Conservation (phyloP, 2,329 filamentous ascomycete species). For the Orbilia ellipsospora region DNA sequence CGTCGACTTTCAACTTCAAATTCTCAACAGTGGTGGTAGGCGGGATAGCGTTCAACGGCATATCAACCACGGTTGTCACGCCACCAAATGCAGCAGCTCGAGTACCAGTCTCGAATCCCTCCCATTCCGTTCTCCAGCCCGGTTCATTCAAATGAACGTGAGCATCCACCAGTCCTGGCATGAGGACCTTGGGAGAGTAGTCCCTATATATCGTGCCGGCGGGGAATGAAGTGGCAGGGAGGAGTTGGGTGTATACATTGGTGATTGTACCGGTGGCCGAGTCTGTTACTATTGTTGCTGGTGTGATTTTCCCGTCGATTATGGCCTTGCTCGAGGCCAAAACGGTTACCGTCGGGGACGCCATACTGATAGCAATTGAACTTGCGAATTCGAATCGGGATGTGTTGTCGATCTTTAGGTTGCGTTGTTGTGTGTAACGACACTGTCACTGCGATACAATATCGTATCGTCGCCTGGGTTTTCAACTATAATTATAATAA, state of each 20-base stretch:
- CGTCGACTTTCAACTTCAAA: conserved; percentile 84
- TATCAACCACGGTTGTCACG: conserved; percentile 96
- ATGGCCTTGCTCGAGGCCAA: conserved; percentile 86
- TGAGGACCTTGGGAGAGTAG: conserved; percentile 83
- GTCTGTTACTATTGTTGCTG: conserved; percentile 85
- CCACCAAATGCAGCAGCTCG: conserved; percentile 93
- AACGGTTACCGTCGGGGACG: conserved; percentile 69
- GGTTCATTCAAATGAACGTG: conserved; percentile 98
- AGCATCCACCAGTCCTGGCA: conserved; percentile 93
- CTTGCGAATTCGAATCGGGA: background rate
- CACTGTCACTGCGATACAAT: too few species aligned
- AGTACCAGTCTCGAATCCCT: conserved; percentile 95
- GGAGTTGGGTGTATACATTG: conserved; percentile 76
- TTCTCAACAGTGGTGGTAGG: conserved; percentile 89
- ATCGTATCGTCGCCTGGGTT: too few species aligned
- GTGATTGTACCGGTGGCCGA: conserved; percentile 84
- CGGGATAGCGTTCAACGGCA: conserved; percentile 96
- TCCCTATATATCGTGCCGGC: conserved; percentile 78
- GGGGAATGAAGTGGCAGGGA: conserved; percentile 81
- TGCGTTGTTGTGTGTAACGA: conserved; percentile 44
- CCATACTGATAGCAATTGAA: conserved; percentile 60
- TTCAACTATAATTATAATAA: background rate
- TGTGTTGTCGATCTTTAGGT: conserved; percentile 46
- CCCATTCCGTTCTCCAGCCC: conserved; percentile 90
- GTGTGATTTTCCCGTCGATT: conserved; percentile 78